phyloP scores from a whole-genome alignment of 2,329 filamentous ascomycete genomes.

The Verticillium nonalfalfae region DNA sequence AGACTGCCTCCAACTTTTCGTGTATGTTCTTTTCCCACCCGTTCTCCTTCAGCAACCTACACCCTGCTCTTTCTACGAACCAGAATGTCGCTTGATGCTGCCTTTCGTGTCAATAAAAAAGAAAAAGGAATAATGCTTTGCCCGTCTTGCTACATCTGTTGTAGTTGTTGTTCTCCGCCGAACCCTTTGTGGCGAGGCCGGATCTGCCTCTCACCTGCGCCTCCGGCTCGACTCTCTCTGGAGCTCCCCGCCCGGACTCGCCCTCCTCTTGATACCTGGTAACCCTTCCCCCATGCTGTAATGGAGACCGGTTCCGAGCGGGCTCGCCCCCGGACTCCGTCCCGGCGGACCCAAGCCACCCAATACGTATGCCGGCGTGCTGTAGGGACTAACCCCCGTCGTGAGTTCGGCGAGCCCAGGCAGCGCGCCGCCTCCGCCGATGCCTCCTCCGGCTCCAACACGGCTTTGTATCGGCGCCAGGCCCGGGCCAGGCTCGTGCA shows the following conservation, averaged over 20 bases:
- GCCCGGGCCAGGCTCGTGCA: slow-evolving; percentile 25
- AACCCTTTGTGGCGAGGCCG: too few species aligned
- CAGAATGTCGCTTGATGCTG: background rate
- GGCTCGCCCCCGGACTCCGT: background rate
- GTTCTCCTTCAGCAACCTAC: background rate
- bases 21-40: too few species aligned
- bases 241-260: slow-evolving; percentile 35
- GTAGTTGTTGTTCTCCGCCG: too few species aligned
- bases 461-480: slow-evolving; percentile 48
- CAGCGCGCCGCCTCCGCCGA: slow-evolving; percentile 31
- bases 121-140: background rate
- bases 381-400: slow-evolving; percentile 56
- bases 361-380: slow-evolving; percentile 47
- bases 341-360: background rate
- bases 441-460: slow-evolving; percentile 22
- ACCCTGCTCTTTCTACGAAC: background rate
- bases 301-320: background rate
- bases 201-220: slow-evolving; percentile 13
- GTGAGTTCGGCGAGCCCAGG: slow-evolving; percentile 58
- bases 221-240: slow-evolving; percentile 39
- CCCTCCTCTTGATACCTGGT: slow-evolving; percentile 37
- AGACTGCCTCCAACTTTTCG: background rate
- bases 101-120: background rate
- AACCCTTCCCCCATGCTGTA: background rate
- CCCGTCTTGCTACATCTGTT: too few species aligned